Evolutionary conservation across 495 filamentous ascomycete genomes (phyloP), one percentile per base, ranked within the genome.

Genomic region (Lepidopterella palustris): DNA sequence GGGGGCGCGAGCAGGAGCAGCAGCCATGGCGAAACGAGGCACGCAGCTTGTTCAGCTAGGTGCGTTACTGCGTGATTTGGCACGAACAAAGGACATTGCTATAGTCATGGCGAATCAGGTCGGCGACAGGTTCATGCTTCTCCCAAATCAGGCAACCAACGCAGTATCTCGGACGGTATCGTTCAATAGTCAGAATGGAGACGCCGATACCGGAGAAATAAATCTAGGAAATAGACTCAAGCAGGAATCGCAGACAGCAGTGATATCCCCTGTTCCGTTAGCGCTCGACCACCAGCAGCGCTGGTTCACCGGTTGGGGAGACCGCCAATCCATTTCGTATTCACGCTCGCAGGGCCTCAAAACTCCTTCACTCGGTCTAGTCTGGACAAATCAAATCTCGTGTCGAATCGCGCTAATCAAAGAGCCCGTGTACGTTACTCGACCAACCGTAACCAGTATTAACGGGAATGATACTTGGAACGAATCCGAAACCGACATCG

Each of bases 101-200:
- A 79, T 98, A 27, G 92, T 97, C 3, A 85, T 97, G 1, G 86
- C 92, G 9, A 98, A 98, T 68, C 93, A 98, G 70, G 95, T 98
- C n/a, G 85, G 87, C 4, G 93, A 98, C 74, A 82, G 90, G 5
- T 95, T 98, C 65, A 66, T 11, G 18, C 26, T 25, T 10, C 56
- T 39, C 11, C 40, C 13, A 52, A 51, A 20, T 27, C 40, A 26
- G n/a, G 21, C 40, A n/a, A 55, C 58, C 10, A 55, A 60, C 48
- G 29, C 29, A 21, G 45, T 54, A 18, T 56, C 58, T 47, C 59
- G 49, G 47, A 59, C 58, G 35, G 55, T 53, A 0, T 65, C 62
- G 15, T 57, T 25, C 39, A 67, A 65, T 42, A 70, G 59, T 48
- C 58, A 68, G 27, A 25, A 35, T 48, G 26, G 29, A 1, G 53